phyloP scores from a whole-genome alignment of 2,329 filamentous ascomycete species.

The Colletotrichum musicola region DNA sequence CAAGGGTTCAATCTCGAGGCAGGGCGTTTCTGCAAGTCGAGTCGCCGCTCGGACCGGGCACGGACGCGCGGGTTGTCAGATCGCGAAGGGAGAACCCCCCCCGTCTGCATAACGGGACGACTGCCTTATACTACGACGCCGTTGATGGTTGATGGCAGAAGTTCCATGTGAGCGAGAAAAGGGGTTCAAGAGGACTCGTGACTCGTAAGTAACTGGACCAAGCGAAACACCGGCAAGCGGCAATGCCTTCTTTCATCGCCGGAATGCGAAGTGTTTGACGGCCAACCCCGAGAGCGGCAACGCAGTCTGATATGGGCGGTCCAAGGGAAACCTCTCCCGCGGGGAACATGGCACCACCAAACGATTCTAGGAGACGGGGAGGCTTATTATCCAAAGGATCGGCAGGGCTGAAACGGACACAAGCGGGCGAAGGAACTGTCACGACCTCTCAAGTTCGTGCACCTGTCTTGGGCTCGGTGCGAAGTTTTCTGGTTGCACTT shows the following conservation, averaged over 20 bases:
- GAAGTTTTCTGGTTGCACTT: background rate
- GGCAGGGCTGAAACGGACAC: constrained; percentile 36
- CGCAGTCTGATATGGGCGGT: background rate
- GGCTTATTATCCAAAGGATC: background rate
- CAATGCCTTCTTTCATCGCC: background rate
- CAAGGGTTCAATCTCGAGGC: constrained; percentile 1
- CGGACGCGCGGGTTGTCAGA: constrained; percentile 19
- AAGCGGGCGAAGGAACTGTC: constrained; percentile 4
- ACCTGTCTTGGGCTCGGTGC: background rate
- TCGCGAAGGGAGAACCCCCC: background rate
- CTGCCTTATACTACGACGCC: background rate
- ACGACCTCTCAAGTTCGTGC: constrained; percentile 5
- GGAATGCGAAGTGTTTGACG: background rate
- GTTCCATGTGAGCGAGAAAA: background rate
- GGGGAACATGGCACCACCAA: background rate
- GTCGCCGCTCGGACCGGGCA: constrained; percentile 30
- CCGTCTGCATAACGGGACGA: background rate
- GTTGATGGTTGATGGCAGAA: background rate
- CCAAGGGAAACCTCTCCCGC: background rate
- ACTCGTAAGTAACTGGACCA: background rate
- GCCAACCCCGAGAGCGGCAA: background rate
- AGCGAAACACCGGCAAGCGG: background rate
- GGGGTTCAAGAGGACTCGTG: too few species aligned
- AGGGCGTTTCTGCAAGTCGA: constrained; percentile 11
- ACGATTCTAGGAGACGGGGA: background rate